Evolutionary conservation across 2,329 filamentous ascomycete genomes (phyloP), one percentile per base, ranked within the genome.

Genomic region (Xylariaceae sp.): DNA sequence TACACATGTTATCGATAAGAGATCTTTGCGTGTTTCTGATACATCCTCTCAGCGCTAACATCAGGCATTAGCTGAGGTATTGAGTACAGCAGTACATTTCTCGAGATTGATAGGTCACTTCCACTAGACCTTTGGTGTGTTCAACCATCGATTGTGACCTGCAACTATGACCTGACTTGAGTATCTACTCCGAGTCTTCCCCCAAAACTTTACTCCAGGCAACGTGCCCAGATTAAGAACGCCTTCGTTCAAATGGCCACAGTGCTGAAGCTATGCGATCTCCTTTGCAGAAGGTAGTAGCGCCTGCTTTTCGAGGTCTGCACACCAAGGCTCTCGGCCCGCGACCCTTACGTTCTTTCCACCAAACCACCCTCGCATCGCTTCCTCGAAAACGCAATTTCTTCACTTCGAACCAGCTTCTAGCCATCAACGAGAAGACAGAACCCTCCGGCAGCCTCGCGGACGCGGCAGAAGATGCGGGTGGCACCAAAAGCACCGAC

Each of bases 381-480:
- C 50, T 68, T n/a, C 73, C 76, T 9, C 71, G 73, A 41, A 76
- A 73, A 48, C 74, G 75, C 44, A 68, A 63, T 53, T 83, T 84
- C 60, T 85, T 82, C 60, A 83, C 80, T 9, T 83, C 80, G 16
- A 82, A 78, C 51, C 67, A 75, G 2, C 68, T 70, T 43, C 61
- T 80, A 8, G 69, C 67, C 12, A 56, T 66, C 57, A 53, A 52
- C 38, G 57, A 58, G 17, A 60, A 57, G 39, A 50, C 39, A 28
- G 32, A 50, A 15, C 12, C 14, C 18, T 4, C 38, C 34, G 26
- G 36, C 9, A 13, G 3, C 3, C 18, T 36, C 6, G 43, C 46
- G 40, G 31, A 40, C 24, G 2, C 21, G 19, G 28, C 19, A 6
- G 42, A 18, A 12, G 32, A 32, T 16, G 37, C 41, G 19, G 38